These are phyloP conservation scores for Lasiosphaeriaceae sp. DNA, from an alignment of 495 filamentous ascomycete species.

Conservation along the genomic window DNA sequence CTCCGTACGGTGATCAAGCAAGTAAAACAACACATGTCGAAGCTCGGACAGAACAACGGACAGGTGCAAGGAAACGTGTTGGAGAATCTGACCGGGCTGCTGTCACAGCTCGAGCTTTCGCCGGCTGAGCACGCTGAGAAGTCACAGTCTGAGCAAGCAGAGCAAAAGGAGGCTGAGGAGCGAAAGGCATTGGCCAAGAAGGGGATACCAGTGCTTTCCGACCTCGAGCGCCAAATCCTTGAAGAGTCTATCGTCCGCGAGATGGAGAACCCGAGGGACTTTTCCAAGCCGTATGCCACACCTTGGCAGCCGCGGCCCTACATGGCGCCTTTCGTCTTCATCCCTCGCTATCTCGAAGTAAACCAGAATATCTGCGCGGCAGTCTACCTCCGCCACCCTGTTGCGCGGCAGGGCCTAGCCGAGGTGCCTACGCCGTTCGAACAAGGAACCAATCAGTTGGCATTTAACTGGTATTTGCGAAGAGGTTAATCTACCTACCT, in stretches of 20 bases:
- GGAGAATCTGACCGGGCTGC: conserved; percentile 7
- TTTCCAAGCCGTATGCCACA: conserved; percentile 77
- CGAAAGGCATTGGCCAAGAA: neutral
- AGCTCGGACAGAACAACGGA: conserved; percentile 13
- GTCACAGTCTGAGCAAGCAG: neutral
- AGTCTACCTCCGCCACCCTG: conserved; percentile 92
- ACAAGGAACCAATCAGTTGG: conserved; percentile 59
- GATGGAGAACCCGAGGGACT: neutral
- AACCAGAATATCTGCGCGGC: conserved; percentile 94
- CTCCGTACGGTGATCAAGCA: conserved; percentile 32
- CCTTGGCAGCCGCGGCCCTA: conserved; percentile 86
- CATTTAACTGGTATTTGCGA: conserved; percentile 91
- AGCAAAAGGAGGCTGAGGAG: conserved; percentile 1
- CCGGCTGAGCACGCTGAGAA: neutral
- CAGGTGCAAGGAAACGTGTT: conserved; percentile 15
- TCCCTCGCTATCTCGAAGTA: conserved; percentile 93
- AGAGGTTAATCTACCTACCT: conserved; percentile 55
- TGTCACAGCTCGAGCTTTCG: conserved; percentile 18
- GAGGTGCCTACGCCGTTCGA: conserved; percentile 90
- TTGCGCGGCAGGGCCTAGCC: conserved; percentile 78
- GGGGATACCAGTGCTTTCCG: neutral
- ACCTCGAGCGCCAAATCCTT: no score
- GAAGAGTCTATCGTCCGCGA: neutral
- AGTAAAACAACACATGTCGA: conserved; percentile 22
- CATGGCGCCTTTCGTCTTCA: conserved; percentile 90